Base-by-base conservation (phyloP, 192 early-diverging fungal species). In the Jimgerdemannia lactiflua region DNA sequence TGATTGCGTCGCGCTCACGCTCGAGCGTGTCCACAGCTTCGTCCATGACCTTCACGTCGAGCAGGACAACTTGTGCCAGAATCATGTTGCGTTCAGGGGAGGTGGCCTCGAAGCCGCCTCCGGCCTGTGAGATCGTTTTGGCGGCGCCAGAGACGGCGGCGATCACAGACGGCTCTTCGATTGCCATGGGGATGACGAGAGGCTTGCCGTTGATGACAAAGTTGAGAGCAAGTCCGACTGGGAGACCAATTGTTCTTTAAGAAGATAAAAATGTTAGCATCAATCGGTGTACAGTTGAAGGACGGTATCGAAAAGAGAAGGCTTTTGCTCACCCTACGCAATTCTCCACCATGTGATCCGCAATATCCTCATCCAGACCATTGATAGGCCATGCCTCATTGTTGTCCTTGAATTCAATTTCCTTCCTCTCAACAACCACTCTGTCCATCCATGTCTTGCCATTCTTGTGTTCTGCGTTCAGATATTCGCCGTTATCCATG, bases 311-410 rank as follows among this genome's bases (percentile, higher is more conserved):
- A 80, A 18, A 7, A 59, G 3, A 8, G 1, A 20, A 78, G 9
- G 42, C 19, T 18, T 41, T 14, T 39, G 65, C 67, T 71, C 79
- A 90, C 85, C 91, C 91, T 14, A 92, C 82, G 72, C 91, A 92
- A 79, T 92, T 92, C 78, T 94, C 92, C 42, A 94, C 89, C 92
- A 94, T 94, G 73, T 93, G 90, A 78, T 94, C 86, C 8, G 92
- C 92, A 39, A 91, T 84, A 59, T 88, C 71, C 67, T 90, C 88
- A 68, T 91, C 89, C 17, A 94, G 84, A 1, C 88, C 88, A 71
- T 83, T 73, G 18, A 94, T 80, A 3, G 92, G 92, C 70, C 89
- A 92, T 3, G 69, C 74, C 0, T 65, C 19, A 0, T 74, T 14
- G 8, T 59, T 59, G 49, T 59, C 49, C 49, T 59, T 14, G 49